phyloP scores from a whole-genome alignment of 768 basidiomycete species.

The Psilocybe tampanensis region DNA sequence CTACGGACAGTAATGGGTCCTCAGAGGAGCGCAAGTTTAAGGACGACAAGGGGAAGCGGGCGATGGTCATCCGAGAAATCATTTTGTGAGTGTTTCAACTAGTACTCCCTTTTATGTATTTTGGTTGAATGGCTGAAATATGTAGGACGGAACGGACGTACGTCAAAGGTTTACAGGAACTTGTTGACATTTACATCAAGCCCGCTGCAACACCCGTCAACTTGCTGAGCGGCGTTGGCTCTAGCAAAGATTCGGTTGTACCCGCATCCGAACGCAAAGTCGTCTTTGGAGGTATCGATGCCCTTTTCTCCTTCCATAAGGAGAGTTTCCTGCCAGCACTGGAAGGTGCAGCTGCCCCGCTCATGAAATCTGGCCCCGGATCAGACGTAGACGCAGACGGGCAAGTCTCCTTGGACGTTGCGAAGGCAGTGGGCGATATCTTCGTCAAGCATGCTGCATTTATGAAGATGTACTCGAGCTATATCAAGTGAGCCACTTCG shows the following conservation, averaged over 20 bases:
- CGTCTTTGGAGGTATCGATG: constrained; percentile 90
- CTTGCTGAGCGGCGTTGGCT: constrained; percentile 67
- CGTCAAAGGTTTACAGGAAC: constrained; percentile 90
- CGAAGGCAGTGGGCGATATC: constrained; percentile 81
- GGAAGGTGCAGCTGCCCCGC: constrained; percentile 71
- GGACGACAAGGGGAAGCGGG: constrained; percentile 85
- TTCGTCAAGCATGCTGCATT: constrained; percentile 95
- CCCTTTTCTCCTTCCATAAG: constrained; percentile 89
- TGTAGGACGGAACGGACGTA: constrained; percentile 92
- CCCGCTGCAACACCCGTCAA: constrained; percentile 76
- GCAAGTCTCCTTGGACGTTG: constrained; percentile 70
- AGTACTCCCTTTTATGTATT: background rate
- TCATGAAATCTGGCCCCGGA: constrained; percentile 53
- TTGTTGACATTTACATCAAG: constrained; percentile 94
- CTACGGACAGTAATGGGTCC: constrained; percentile 75
- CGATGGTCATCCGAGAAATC: constrained; percentile 87
- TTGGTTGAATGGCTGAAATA: constrained; percentile 15
- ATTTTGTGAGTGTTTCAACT: constrained; percentile 65
- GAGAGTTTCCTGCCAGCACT: constrained; percentile 92
- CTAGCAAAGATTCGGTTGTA: constrained; percentile 81
- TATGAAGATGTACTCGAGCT: constrained; percentile 98
- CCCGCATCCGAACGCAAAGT: constrained; percentile 86
- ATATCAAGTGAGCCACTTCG: constrained; percentile 77
- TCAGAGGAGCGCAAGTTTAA: constrained; percentile 87
- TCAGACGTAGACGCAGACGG: constrained; percentile 69